Conservation (phyloP, 2,329 filamentous ascomycete genomes). For the Fusarium nodosum region DNA sequence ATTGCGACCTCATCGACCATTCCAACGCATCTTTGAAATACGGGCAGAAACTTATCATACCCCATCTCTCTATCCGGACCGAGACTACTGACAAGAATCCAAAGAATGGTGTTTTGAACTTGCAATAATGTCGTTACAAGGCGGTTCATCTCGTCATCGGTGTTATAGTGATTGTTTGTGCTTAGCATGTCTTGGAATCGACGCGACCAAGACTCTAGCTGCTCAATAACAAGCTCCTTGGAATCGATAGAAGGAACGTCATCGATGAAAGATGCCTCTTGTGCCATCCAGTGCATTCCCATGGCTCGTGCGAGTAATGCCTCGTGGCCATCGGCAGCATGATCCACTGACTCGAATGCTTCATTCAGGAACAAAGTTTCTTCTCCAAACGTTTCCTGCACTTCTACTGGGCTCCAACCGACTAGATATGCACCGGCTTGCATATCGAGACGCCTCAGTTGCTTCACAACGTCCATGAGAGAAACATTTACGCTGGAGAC, state of each 20-base stretch:
- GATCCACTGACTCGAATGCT: neutral
- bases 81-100: neutral
- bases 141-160: neutral
- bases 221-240: neutral
- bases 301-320: neutral
- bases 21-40: neutral
- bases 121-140: neutral
- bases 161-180: neutral
- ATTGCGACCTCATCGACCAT: neutral
- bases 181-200: neutral
- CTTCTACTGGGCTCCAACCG: neutral
- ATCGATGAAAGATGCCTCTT: neutral
- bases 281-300: neutral
- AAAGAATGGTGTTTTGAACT: neutral
- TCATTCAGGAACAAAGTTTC: neutral
- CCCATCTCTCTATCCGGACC: neutral
- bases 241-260: neutral
- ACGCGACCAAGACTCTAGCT: neutral
- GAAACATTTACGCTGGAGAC: fast-evolving
- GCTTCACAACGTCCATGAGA: neutral
- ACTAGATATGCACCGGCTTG: neutral
- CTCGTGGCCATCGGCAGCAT: neutral
- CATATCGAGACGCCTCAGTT: neutral
- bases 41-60: neutral
- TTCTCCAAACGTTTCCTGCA: neutral